Evolutionary conservation across 2,329 filamentous ascomycete species (phyloP).

Genomic region (Exophiala sideris): DNA sequence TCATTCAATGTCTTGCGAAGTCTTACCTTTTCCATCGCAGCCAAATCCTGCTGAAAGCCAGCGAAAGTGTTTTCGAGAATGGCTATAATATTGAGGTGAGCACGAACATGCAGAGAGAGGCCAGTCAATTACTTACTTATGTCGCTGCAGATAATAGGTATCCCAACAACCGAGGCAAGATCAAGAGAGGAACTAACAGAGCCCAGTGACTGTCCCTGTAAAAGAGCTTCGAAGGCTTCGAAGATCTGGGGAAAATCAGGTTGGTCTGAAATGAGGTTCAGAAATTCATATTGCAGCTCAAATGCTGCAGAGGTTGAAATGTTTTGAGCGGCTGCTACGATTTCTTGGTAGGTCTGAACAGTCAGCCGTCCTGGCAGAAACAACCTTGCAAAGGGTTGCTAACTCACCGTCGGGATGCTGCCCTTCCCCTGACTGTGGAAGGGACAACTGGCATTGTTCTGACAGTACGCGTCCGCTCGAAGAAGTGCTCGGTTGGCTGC

Average conservation of each 20-base stretch:
- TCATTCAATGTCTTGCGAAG: too few relatives aligned
- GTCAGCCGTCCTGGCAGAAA: too few relatives aligned
- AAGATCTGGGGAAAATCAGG: slow-evolving; percentile 2
- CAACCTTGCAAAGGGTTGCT: too few relatives aligned
- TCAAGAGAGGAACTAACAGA: too few relatives aligned
- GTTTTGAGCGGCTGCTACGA: too few relatives aligned
- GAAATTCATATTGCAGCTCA: background rate
- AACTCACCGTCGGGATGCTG: background rate
- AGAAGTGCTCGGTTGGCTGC: slow-evolving; percentile 4
- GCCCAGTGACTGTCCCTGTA: background rate
- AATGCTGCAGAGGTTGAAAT: too few relatives aligned
- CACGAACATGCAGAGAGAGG: too few relatives aligned
- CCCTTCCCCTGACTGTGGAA: slow-evolving; percentile 1
- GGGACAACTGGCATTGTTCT: slow-evolving; percentile 8
- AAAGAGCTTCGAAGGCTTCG: background rate
- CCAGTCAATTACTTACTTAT: too few relatives aligned
- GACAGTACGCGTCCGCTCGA: slow-evolving; percentile 7
- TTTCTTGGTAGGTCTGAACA: too few relatives aligned
- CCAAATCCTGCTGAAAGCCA: slow-evolving; percentile 1
- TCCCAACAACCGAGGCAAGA: too few relatives aligned
- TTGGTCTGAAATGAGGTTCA: background rate
- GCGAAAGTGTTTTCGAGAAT: background rate
- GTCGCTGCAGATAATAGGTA: too few relatives aligned
- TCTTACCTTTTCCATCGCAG: background rate
- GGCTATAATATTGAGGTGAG: too few relatives aligned